These are phyloP conservation scores for Hirsutella thompsonii DNA, from an alignment of 2,329 filamentous ascomycete genomes.

Conservation along the genomic window DNA sequence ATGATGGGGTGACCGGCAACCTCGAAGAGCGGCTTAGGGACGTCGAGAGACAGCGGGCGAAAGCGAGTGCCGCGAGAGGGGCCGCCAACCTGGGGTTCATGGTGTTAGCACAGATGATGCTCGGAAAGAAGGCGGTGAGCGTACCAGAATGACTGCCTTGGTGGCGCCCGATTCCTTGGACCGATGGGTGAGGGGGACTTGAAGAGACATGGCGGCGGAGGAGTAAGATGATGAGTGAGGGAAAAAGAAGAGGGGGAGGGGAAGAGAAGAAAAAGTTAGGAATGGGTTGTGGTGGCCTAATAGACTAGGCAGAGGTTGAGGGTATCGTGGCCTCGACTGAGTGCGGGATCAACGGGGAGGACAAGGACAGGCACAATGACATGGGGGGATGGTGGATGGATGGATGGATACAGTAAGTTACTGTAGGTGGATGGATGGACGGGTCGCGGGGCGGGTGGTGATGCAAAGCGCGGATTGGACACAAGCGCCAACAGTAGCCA, in stretches of 20 bases:
- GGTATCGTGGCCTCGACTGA: no score
- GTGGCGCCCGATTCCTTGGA: conserved; percentile 49
- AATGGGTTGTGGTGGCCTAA: no score
- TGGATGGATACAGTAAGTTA: neutral
- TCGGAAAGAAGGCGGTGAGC: conserved; percentile 3
- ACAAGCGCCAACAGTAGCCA: no score
- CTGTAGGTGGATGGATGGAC: no score
- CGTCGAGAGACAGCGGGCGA: conserved; percentile 84
- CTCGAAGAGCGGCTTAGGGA: conserved; percentile 97
- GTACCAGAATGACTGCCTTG: conserved; percentile 89
- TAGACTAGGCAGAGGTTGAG: no score
- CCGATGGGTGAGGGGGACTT: conserved; percentile 38
- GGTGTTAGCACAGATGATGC: conserved; percentile 13
- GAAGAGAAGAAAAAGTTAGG: no score
- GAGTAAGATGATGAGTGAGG: neutral
- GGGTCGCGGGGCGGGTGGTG: no score
- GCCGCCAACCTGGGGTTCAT: conserved; percentile 63
- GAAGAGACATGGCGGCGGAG: conserved; percentile 35
- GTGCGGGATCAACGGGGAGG: no score
- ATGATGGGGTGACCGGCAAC: conserved; percentile 97
- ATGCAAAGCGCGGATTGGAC: no score
- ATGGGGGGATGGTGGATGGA: neutral
- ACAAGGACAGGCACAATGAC: no score
- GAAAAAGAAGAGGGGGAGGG: no score
- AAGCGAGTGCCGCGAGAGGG: conserved; percentile 93